Percentiles rank a stretch among this genome's conserved stretches.
phyloP scores from a whole-genome alignment of 2,329 filamentous ascomycete genomes.

The Hansfordia pulvinata region DNA sequence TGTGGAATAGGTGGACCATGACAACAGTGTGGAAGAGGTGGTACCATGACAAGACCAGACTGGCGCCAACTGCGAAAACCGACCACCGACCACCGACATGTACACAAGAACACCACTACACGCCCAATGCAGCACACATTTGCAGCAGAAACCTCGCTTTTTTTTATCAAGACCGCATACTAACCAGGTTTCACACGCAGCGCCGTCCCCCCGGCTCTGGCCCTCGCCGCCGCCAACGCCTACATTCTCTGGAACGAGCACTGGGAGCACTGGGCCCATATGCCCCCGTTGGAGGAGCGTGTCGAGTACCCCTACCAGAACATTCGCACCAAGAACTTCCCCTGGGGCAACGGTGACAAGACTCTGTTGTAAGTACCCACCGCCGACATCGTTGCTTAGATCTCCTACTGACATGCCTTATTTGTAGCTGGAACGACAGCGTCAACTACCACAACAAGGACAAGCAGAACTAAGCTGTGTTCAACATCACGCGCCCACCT shows the following conservation, averaged over 20 bases:
- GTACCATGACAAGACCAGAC: too few relatives aligned
- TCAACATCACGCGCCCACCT: too few relatives aligned
- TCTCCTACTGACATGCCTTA: neutral
- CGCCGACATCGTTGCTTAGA: slow-evolving; percentile 2
- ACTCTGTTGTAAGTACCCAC: slow-evolving; percentile 47
- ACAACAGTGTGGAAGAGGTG: too few relatives aligned
- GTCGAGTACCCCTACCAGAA: slow-evolving; percentile 95
- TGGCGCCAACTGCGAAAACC: too few relatives aligned
- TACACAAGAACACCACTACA: too few relatives aligned
- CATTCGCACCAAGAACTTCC: slow-evolving; percentile 90
- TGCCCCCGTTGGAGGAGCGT: slow-evolving; percentile 79
- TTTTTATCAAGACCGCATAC: too few relatives aligned
- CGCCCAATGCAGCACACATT: too few relatives aligned
- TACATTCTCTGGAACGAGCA: slow-evolving; percentile 89
- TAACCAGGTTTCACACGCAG: too few relatives aligned
- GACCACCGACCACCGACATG: too few relatives aligned
- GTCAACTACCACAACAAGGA: slow-evolving; percentile 98
- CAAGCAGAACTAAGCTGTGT: slow-evolving; percentile 37
- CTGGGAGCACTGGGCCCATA: slow-evolving; percentile 88
- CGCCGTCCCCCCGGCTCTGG: slow-evolving; percentile 58
- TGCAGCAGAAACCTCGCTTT: too few relatives aligned
- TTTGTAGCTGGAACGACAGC: slow-evolving; percentile 70
- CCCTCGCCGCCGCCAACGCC: slow-evolving; percentile 66
- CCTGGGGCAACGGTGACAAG: slow-evolving; percentile 94
- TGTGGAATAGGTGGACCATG: too few relatives aligned